Evolutionary conservation across 75 land plant genomes (phyloP).

Genomic region (Adiantum capillusveneris): DNA sequence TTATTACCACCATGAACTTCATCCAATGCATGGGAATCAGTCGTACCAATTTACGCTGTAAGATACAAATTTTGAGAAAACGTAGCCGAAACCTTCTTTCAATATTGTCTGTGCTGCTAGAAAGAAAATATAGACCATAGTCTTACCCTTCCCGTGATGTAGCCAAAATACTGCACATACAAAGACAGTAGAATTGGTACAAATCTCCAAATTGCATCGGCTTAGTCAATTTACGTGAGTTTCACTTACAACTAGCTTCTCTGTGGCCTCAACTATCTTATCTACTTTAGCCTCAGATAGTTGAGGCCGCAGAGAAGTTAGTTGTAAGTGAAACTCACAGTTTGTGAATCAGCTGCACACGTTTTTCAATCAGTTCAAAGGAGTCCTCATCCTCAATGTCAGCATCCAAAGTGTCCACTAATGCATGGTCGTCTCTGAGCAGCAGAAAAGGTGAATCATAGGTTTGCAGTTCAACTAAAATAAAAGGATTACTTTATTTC

Average conservation of each 20-base stretch:
- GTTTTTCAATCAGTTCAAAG: slow-evolving; percentile 33
- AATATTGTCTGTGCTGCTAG: no score
- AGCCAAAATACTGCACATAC: slow-evolving; percentile 66
- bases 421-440: neutral
- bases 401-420: neutral
- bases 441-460: neutral
- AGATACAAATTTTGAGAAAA: neutral
- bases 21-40: slow-evolving; percentile 89
- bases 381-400: slow-evolving; percentile 29
- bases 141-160: slow-evolving; percentile 82
- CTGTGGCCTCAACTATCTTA: slow-evolving; percentile 92
- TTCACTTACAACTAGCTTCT: slow-evolving; percentile 80
- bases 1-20: slow-evolving; percentile 75
- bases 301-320: slow-evolving; percentile 77
- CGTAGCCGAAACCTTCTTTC: no score
- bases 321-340: slow-evolving; percentile 74
- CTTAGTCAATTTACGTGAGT: no score
- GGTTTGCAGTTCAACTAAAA: no score
- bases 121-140: no score
- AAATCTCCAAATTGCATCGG: no score
- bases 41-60: slow-evolving; percentile 85
- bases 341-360: slow-evolving; percentile 11
- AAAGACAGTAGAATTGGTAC: no score
- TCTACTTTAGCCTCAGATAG: slow-evolving; percentile 96
- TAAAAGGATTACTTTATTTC: no score